Conservation (phyloP, 2,329 filamentous ascomycete genomes). For the Neonectria coccinea region DNA sequence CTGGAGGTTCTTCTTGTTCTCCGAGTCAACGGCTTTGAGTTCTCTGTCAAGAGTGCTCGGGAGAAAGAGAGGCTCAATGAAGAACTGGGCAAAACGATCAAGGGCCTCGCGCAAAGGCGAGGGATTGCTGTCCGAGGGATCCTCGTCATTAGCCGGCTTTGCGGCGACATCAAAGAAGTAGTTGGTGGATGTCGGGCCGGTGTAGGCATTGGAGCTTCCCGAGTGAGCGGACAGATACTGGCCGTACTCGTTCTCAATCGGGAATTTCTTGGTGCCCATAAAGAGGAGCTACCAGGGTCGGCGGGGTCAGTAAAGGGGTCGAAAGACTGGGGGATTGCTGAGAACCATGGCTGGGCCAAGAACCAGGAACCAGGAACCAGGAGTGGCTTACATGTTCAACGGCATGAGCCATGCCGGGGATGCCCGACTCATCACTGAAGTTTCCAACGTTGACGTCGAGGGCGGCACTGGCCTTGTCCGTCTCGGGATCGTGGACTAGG, state of each 20-base stretch:
- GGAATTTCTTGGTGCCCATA: slow-evolving; percentile 99
- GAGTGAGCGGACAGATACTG: slow-evolving; percentile 92
- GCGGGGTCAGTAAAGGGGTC: slow-evolving; percentile 26
- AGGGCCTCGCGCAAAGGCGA: slow-evolving; percentile 81
- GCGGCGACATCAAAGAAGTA: slow-evolving; percentile 97
- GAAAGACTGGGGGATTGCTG: slow-evolving; percentile 3
- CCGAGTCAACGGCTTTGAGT: slow-evolving; percentile 89
- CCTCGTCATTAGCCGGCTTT: slow-evolving; percentile 72
- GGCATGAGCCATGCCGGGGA: slow-evolving; percentile 95
- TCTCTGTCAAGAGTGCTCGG: slow-evolving; percentile 88
- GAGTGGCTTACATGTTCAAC: slow-evolving; percentile 79
- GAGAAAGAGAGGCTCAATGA: slow-evolving; percentile 87
- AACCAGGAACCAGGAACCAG: background rate
- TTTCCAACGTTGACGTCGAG: slow-evolving; percentile 97
- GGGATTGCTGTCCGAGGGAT: slow-evolving; percentile 66
- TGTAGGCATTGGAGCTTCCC: slow-evolving; percentile 95
- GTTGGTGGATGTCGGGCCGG: slow-evolving; percentile 92
- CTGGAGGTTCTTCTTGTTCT: slow-evolving; percentile 98
- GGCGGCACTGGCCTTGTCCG: slow-evolving; percentile 95
- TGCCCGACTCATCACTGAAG: slow-evolving; percentile 90
- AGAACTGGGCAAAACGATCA: slow-evolving; percentile 94
- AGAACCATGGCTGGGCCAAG: slow-evolving; percentile 8
- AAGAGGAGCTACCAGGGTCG: slow-evolving; percentile 75
- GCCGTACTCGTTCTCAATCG: slow-evolving; percentile 94
- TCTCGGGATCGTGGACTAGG: slow-evolving; percentile 92